phyloP scores from a whole-genome alignment of 345 rosid species.

The Acer saccharum region DNA sequence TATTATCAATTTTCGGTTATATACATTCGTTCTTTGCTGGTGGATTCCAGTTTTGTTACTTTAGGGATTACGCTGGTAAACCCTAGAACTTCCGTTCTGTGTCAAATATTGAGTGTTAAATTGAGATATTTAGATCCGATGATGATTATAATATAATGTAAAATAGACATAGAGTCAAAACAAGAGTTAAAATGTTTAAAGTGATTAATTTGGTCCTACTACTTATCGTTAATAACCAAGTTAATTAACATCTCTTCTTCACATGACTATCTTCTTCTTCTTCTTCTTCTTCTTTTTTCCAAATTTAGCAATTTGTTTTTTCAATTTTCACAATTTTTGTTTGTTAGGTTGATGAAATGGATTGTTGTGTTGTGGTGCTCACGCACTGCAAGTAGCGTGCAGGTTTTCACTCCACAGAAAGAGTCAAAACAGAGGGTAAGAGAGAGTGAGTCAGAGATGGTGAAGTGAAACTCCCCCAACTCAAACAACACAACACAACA shows the following conservation, averaged over 20 bases:
- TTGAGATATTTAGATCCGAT: not conserved
- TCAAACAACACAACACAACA: not conserved
- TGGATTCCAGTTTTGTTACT: too few species aligned
- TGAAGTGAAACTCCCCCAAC: conserved; percentile 27
- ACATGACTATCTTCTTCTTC: not conserved
- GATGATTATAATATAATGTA: too few species aligned
- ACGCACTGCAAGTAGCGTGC: conserved; percentile 13
- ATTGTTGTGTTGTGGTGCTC: not conserved
- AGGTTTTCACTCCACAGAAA: conserved; percentile 14
- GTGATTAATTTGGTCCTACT: not conserved
- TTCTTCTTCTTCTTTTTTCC: not conserved
- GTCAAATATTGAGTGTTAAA: not conserved
- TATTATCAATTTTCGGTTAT: too few species aligned
- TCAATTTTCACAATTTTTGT: too few species aligned
- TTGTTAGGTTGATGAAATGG: not conserved
- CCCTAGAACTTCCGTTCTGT: too few species aligned
- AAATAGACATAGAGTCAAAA: not conserved
- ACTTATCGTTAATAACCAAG: not conserved
- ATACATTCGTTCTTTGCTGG: too few species aligned
- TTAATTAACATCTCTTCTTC: not conserved
- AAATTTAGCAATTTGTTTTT: not conserved
- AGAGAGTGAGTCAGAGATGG: conserved; percentile 22
- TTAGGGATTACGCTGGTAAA: too few species aligned
- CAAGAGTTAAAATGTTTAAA: not conserved
- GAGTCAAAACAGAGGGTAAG: conserved; percentile 33